phyloP scores from a whole-genome alignment of 2,329 filamentous ascomycete genomes.

The Helotiales sp. region DNA sequence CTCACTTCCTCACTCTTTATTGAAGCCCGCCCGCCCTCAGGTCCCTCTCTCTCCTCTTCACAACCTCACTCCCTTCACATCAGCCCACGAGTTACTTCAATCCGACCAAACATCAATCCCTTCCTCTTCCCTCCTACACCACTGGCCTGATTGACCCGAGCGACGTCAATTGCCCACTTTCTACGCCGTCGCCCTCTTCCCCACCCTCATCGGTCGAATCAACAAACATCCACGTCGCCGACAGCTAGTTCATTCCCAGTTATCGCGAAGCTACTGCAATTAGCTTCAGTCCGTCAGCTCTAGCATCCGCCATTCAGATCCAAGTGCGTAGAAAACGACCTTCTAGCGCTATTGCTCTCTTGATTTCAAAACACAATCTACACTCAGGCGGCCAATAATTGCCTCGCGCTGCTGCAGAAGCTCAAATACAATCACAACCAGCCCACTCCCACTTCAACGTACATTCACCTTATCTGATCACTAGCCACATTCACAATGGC shows the following conservation, averaged over 20 bases:
- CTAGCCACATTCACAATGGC: conserved; percentile 36
- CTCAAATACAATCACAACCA: neutral
- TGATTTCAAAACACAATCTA: neutral
- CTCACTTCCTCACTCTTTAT: neutral
- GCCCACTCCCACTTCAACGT: neutral
- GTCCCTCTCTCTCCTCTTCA: neutral
- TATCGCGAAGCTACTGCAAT: conserved; percentile 9
- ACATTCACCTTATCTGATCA: neutral
- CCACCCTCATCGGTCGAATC: conserved; percentile 3
- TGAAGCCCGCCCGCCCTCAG: neutral
- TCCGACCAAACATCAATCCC: neutral
- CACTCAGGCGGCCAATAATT: conserved; percentile 1
- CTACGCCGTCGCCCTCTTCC: neutral
- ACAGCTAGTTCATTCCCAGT: conserved; percentile 1
- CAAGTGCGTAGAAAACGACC: neutral
- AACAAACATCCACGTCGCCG: neutral
- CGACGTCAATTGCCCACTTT: conserved; percentile 4
- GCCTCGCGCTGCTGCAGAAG: conserved; percentile 10
- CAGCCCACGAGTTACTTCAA: neutral
- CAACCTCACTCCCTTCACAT: neutral
- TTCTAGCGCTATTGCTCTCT: neutral
- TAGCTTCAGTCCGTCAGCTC: neutral
- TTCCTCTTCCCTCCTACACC: neutral
- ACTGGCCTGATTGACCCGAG: neutral
- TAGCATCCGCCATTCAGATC: conserved; percentile 6